These are phyloP conservation scores for Firmiana major DNA, from an alignment of 345 rosid species.

Conservation along the genomic window DNA sequence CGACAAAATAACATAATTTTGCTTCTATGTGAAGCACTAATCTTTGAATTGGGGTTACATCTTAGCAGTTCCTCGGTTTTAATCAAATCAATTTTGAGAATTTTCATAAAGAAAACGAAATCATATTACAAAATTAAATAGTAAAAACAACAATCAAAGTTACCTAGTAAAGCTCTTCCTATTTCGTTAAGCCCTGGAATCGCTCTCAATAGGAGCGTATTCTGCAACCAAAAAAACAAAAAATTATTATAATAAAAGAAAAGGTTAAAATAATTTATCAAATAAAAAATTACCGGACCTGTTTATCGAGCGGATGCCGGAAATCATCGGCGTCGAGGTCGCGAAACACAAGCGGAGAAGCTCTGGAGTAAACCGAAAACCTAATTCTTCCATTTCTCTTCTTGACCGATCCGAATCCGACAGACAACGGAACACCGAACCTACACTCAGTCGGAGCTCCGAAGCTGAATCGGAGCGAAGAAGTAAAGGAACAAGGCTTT, in stretches of 20 bases:
- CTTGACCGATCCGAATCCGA: slow-evolving; percentile 25
- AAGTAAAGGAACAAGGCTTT: slow-evolving; percentile 8
- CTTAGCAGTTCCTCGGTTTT: neutral
- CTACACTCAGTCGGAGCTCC: slow-evolving; percentile 17
- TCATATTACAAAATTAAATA: neutral
- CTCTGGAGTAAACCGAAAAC: slow-evolving; percentile 46
- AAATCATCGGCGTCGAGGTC: slow-evolving; percentile 96
- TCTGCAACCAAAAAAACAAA: slow-evolving; percentile 37
- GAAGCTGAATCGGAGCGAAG: slow-evolving; percentile 24
- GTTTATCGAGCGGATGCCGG: slow-evolving; percentile 86
- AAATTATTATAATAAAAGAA: neutral
- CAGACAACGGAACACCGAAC: slow-evolving; percentile 12
- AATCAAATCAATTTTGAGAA: too few species aligned
- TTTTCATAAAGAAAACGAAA: neutral
- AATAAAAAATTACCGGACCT: slow-evolving; percentile 39
- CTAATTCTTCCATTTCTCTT: slow-evolving; percentile 29
- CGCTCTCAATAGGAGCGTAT: slow-evolving; percentile 78
- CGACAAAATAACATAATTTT: too few species aligned
- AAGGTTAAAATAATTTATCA: neutral
- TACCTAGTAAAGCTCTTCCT: slow-evolving; percentile 79
- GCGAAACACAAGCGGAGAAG: slow-evolving; percentile 58
- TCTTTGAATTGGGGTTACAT: neutral
- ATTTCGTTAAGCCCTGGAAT: slow-evolving; percentile 85
- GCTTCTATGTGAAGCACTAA: neutral
- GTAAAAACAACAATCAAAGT: neutral